These are phyloP conservation scores for Carex littledalei DNA, from an alignment of 176 grass and related monocot genomes.

Conservation along the genomic window DNA sequence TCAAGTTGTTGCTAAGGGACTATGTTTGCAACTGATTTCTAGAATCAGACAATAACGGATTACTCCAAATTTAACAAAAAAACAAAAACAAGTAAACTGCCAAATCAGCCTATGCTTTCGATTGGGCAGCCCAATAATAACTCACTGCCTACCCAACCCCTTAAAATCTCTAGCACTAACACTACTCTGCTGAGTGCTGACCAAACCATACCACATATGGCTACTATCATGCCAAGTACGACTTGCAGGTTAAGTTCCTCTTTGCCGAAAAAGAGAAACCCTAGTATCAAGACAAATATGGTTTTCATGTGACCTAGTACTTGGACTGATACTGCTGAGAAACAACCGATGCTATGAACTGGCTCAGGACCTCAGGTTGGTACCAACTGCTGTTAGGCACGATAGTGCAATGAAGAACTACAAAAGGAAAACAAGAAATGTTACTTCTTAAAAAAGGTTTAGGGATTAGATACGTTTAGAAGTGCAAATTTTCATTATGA, in stretches of 20 bases:
- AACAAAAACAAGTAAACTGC: too few species aligned
- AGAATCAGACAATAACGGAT: too few species aligned
- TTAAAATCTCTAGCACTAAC: too few species aligned
- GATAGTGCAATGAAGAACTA: conserved; percentile 67
- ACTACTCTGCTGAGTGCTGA: not conserved
- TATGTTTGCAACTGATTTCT: too few species aligned
- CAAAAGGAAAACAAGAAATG: not conserved
- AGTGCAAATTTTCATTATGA: not conserved
- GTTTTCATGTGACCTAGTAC: conserved; percentile 95
- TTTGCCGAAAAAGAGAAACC: too few species aligned
- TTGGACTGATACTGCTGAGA: conserved; percentile 85
- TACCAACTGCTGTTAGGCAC: conserved; percentile 73
- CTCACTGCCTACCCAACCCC: too few species aligned
- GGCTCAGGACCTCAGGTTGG: conserved; percentile 52
- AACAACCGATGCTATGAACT: conserved; percentile 91
- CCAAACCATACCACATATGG: conserved; percentile 82
- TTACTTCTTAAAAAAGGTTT: not conserved
- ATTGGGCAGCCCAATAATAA: too few species aligned
- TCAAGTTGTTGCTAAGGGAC: too few species aligned
- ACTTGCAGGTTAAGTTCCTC: conserved; percentile 12
- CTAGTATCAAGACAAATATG: conserved; percentile 69
- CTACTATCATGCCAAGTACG: conserved; percentile 68
- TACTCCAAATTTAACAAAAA: too few species aligned
- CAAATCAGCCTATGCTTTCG: too few species aligned
- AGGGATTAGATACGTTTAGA: not conserved